Conservation (phyloP, 2,329 filamentous ascomycete genomes). For the Colletotrichum sp. region DNA sequence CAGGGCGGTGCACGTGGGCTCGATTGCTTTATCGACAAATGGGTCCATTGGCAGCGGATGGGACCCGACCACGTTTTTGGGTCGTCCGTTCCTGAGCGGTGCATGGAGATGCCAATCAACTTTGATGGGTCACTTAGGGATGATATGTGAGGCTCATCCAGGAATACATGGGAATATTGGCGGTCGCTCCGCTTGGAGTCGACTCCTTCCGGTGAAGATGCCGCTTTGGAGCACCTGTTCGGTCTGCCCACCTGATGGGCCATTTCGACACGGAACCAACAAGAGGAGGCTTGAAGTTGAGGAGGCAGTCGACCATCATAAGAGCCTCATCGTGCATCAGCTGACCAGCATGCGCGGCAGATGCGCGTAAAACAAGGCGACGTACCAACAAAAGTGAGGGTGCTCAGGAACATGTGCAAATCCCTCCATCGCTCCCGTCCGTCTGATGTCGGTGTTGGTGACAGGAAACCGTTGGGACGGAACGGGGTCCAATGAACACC, state of each 20-base stretch:
- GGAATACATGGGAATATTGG: not conserved
- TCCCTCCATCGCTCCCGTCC: not conserved
- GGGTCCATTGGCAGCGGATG: conserved; percentile 7
- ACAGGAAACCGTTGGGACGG: conserved; percentile 15
- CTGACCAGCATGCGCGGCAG: not conserved
- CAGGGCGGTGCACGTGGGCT: conserved; percentile 29
- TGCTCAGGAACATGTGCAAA: conserved; percentile 10
- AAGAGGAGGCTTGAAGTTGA: not conserved
- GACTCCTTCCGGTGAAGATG: not conserved
- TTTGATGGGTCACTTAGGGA: not conserved
- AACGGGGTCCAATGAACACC: not conserved
- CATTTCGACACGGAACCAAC: not conserved
- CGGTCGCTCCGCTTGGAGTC: not conserved
- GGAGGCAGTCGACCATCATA: not conserved
- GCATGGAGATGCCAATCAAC: not conserved
- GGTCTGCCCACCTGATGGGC: not conserved
- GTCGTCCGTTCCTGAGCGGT: not conserved
- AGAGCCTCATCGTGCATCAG: not conserved
- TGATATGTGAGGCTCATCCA: not conserved
- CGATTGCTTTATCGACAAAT: not conserved
- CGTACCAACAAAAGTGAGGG: not conserved
- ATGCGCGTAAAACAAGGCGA: not conserved
- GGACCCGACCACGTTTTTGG: conserved; percentile 4
- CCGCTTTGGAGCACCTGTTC: not conserved
- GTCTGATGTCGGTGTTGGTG: conserved; percentile 10